Conservation (phyloP, 2,329 filamentous ascomycete species). For the Diaporthe eres region DNA sequence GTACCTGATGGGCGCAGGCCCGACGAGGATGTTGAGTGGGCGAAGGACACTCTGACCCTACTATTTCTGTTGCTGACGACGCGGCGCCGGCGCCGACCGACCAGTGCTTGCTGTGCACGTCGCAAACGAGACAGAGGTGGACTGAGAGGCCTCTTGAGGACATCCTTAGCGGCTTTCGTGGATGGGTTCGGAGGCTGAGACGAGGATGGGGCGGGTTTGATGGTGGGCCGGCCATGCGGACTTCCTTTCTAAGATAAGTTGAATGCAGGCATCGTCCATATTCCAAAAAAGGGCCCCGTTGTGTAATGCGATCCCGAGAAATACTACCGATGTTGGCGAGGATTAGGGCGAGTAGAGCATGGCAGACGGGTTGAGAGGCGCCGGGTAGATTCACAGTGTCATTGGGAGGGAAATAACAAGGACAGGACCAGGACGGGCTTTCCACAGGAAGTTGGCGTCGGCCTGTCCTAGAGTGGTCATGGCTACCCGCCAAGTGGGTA, state of each 20-base stretch:
- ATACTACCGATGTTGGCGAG: conserved; percentile 41
- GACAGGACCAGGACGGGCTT: conserved; percentile 44
- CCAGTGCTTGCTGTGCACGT: conserved; percentile 54
- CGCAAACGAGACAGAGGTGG: conserved; percentile 50
- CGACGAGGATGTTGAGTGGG: conserved; percentile 42
- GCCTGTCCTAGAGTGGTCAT: neutral
- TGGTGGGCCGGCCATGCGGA: conserved; percentile 55
- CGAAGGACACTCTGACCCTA: conserved; percentile 53
- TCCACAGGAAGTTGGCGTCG: conserved; percentile 40
- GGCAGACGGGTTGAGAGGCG: neutral
- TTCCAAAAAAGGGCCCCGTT: conserved; percentile 51
- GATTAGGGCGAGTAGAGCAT: conserved; percentile 22
- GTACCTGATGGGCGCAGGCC: conserved; percentile 39
- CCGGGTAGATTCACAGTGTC: neutral
- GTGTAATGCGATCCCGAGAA: conserved; percentile 48
- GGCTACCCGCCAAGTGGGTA: neutral
- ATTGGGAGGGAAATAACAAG: neutral
- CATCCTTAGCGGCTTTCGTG: conserved; percentile 50
- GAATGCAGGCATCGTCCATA: conserved; percentile 59
- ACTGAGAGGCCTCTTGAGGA: conserved; percentile 50
- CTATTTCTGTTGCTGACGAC: conserved; percentile 44
- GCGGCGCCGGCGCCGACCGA: conserved; percentile 50
- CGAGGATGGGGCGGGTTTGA: conserved; percentile 48
- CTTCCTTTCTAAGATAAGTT: conserved; percentile 61
- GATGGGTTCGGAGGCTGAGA: conserved; percentile 43